phyloP scores from a whole-genome alignment of 345 rosid species.

The Crucihimalaya himalaica region DNA sequence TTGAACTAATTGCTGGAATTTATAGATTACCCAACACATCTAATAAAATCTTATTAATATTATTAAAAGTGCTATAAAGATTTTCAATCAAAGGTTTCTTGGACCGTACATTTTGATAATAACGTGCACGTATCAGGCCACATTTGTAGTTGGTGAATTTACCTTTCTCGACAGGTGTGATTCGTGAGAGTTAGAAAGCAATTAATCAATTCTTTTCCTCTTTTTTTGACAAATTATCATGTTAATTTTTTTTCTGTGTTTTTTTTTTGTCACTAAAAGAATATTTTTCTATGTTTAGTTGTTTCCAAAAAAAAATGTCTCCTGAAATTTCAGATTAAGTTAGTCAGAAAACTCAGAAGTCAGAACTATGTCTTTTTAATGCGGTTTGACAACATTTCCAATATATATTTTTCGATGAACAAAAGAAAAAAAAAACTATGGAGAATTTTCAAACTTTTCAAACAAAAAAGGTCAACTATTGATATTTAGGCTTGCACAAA shows the following conservation, averaged over 20 bases:
- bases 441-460: too few species aligned
- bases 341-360: too few species aligned
- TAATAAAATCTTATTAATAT: not conserved
- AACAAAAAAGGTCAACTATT: not conserved
- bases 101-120: conserved; percentile 15
- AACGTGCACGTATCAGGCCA: conserved; percentile 26
- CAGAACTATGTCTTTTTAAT: too few species aligned
- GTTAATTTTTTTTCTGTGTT: not conserved
- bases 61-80: not conserved
- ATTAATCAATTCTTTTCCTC: not conserved
- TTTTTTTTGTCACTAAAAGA: too few species aligned
- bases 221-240: not conserved
- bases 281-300: too few species aligned
- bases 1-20: conserved; percentile 1
- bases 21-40: conserved; percentile 25
- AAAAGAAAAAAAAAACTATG: too few species aligned
- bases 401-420: too few species aligned
- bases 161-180: not conserved
- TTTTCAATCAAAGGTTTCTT: not conserved
- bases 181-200: not conserved
- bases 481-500: conserved; percentile 5
- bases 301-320: too few species aligned
- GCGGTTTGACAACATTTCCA: too few species aligned
- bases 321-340: too few species aligned
- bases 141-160: conserved; percentile 11